phyloP scores from a whole-genome alignment of 2,329 filamentous ascomycete genomes.

The Aspergillus oerlinghausenensis region DNA sequence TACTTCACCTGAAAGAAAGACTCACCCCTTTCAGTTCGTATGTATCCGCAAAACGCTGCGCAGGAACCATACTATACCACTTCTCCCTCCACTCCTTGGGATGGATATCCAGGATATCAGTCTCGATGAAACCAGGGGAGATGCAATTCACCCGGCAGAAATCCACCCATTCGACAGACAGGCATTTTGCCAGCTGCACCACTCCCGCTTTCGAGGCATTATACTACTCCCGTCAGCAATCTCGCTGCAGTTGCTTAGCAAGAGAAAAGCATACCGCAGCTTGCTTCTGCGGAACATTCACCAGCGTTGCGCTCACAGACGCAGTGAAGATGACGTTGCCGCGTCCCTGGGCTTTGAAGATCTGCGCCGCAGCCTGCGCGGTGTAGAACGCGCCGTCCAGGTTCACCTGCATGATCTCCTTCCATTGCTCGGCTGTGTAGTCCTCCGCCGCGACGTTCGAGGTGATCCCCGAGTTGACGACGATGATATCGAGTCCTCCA shows the following conservation, averaged over 20 bases:
- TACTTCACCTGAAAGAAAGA: background rate
- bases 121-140: constrained; percentile 39
- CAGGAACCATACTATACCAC: constrained; percentile 40
- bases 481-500: constrained; percentile 43
- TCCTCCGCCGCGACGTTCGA: constrained; percentile 33
- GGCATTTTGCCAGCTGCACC: constrained; percentile 36
- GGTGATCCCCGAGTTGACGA: constrained; percentile 45
- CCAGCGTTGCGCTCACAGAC: constrained; percentile 34
- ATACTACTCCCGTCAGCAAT: constrained; percentile 19
- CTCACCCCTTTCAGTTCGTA: constrained; percentile 38
- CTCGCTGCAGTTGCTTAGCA: background rate
- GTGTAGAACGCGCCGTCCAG: constrained; percentile 38
- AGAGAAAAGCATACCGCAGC: constrained; percentile 20
- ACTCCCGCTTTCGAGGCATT: constrained; percentile 36
- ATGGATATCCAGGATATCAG: constrained; percentile 34
- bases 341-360: constrained; percentile 33
- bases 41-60: constrained; percentile 32
- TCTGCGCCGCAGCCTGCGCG: constrained; percentile 34
- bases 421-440: constrained; percentile 37
- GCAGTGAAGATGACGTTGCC: constrained; percentile 39
- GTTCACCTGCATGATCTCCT: constrained; percentile 38
- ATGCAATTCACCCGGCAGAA: constrained; percentile 39
- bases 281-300: constrained; percentile 39
- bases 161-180: constrained; percentile 38
- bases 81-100: constrained; percentile 35